Base-by-base conservation (phyloP, 495 filamentous ascomycete species). In the Barbatosphaeria neglecta region DNA sequence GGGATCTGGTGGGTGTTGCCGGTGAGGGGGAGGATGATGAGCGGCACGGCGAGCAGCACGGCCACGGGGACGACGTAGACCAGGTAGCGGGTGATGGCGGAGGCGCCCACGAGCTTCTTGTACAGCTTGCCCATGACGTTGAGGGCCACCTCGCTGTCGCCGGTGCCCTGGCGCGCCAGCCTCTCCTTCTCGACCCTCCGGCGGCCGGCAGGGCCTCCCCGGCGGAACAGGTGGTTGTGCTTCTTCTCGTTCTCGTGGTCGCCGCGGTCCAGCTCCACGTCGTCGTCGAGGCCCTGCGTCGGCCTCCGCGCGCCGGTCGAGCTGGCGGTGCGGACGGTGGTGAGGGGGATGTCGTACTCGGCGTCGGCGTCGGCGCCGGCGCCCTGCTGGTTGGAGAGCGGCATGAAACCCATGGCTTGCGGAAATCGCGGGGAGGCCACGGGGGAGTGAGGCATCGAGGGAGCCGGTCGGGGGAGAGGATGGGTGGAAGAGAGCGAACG, bases 121-220 rank as follows among this genome's bases (percentile, higher is more conserved):
- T 96, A 98, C 48, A 98, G 62, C 48, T 68, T 79, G n/a, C 92
- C 92, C 81, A 98, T 84, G 41, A 72, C 72, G 47, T 81, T 96
- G 52, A 96, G 58, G 4, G 74, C 76, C 10, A 70, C 72, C n/a
- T 81, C 79, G 22, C 56, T 53, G 45, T 60, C 45, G 6, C 78
- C 77, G 46, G 81, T 74, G 45, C 75, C 78, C 39, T 73, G 69
- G 9, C 74, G 72, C 42, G 70, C 60, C 35, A 73, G 62, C 20
- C 41, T 59, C 22, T 63, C 76, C 44, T 63, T 68, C 63, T 61
- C 66, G 6, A 59, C 62, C 57, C 69, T 78, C 56, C 78, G 76
- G 62, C 73, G 74, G 50, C 79, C 83, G 18, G 64, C 72, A 9
- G 61, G 58, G 6, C 50, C 56, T 27, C 62, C 55, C 23, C 70